Base-by-base conservation (phyloP, 768 basidiomycete genomes). In the Suillus occidentalis region DNA sequence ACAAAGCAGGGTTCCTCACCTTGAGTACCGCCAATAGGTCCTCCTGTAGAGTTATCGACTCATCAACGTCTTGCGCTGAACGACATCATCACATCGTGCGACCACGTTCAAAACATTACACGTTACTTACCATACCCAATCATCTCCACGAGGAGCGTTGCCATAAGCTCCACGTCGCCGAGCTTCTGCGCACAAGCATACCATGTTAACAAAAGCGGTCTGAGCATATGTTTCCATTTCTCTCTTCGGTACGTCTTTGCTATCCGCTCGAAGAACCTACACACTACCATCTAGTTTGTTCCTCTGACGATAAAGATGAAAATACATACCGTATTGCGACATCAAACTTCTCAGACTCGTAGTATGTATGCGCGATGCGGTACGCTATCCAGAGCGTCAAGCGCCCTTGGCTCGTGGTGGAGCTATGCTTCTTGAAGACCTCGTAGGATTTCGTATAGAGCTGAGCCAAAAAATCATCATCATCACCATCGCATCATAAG, bases 381-480 rank as follows among this genome's bases (percentile, higher is more conserved):
- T 86, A 91, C 4, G 95, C 97, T 60, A 99, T 90, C 84, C 88
- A 93, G n/a, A 97, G 79, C 0, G 94, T 94, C 67, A 95, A 78
- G 12, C 96, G 87, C 3, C 88, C 87, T 68, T 92, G 92, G n/a
- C 83, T 84, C 22, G 78, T 71, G 42, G 78, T 68, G 1, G 84
- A 76, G 50, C 79, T 81, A 71, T 92, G 85, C 69, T 87, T 89
- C 79, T 97, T 98, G 81, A 97, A 94, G 13, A 95, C 75, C 69
- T 97, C 94, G 76, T 99, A 99, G 2, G 97, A 84, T 72, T 96
- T 95, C 8, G 94, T 97, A 73, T 95, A 96, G 2, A 99, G 83
- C 94, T 96, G 62, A 53, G 40, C n/a, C 20, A 4, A 49, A 37
- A 37, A 66, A 64, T 52, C 56, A 52, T 65, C n/a, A 58, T 22